phyloP scores from a whole-genome alignment of 1,284 basidiomycete genomes.

The Ceratobasidium sp. region DNA sequence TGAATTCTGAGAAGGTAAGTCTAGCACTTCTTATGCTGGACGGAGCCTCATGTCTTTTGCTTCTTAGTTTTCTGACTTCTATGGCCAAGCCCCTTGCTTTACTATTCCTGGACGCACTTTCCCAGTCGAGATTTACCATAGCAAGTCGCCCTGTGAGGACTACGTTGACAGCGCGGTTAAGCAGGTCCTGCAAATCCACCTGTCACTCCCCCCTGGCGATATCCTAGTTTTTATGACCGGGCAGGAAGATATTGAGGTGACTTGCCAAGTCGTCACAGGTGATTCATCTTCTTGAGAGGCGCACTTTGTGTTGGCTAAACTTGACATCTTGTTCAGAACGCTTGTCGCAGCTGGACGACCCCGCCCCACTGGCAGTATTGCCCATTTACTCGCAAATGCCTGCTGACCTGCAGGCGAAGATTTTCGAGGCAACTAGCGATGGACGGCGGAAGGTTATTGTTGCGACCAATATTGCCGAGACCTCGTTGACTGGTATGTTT shows the following conservation, averaged over 20 bases:
- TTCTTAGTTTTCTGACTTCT: slow-evolving; percentile 88
- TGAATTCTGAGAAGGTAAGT: slow-evolving; percentile 95
- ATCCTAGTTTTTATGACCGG: slow-evolving; percentile 99
- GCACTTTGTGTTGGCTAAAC: background rate
- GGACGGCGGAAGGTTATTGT: slow-evolving; percentile 97
- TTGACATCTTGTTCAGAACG: slow-evolving; percentile 71
- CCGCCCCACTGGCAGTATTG: slow-evolving; percentile 84
- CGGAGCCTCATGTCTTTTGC: background rate
- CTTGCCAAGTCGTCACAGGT: slow-evolving; percentile 91
- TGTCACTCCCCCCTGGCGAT: slow-evolving; percentile 93
- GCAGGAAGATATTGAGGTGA: slow-evolving; percentile 98
- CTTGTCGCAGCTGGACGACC: slow-evolving; percentile 89
- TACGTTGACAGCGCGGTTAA: slow-evolving; percentile 99
- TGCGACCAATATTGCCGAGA: slow-evolving; percentile 99
- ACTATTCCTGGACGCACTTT: slow-evolving; percentile 99
- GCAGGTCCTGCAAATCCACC: slow-evolving; percentile 95
- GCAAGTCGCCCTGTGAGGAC: slow-evolving; percentile 97
- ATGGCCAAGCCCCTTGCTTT: slow-evolving; percentile 93
- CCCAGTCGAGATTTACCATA: slow-evolving; percentile 96
- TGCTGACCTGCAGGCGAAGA: slow-evolving; percentile 97
- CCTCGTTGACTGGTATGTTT: slow-evolving; percentile 84
- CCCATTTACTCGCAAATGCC: slow-evolving; percentile 99
- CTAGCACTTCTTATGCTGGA: background rate
- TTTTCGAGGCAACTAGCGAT: slow-evolving; percentile 94
- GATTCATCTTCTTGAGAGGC: slow-evolving; percentile 45